Conservation (phyloP, 331 rosid species). For the Rhamnella rubrinervis region DNA sequence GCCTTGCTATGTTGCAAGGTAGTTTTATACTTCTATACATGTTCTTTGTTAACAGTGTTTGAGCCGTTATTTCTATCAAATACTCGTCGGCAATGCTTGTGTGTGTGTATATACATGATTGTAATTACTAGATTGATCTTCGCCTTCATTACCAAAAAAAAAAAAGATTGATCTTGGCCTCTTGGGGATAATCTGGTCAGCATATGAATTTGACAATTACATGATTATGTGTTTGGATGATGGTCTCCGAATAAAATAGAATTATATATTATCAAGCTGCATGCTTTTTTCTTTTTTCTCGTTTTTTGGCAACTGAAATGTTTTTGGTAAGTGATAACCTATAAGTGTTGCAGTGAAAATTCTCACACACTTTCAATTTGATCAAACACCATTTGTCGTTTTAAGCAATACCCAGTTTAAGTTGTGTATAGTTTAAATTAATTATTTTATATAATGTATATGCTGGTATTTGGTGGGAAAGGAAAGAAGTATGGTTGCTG, state of each 20-base stretch:
- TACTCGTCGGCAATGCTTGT: no score
- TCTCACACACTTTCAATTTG: no score
- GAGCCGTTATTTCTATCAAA: not conserved
- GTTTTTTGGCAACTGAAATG: no score
- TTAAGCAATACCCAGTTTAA: not conserved
- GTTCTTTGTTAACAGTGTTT: not conserved
- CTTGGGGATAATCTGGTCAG: not conserved
- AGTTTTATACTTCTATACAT: no score
- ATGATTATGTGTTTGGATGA: not conserved
- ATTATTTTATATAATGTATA: not conserved
- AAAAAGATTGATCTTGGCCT: not conserved
- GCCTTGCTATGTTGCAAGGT: not conserved
- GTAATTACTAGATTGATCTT: not conserved
- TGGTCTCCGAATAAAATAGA: not conserved
- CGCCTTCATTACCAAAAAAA: not conserved
- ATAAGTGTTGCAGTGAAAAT: no score
- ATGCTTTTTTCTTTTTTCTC: not conserved
- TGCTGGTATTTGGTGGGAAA: constrained; percentile 18
- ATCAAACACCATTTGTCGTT: no score
- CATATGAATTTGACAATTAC: not conserved
- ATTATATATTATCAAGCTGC: no score
- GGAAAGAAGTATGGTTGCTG: constrained; percentile 6
- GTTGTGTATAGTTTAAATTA: not conserved
- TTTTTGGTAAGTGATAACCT: no score
- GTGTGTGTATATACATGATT: no score